Evolutionary conservation across 768 basidiomycete species (phyloP).

Genomic region (Cystoderma amianthinum): DNA sequence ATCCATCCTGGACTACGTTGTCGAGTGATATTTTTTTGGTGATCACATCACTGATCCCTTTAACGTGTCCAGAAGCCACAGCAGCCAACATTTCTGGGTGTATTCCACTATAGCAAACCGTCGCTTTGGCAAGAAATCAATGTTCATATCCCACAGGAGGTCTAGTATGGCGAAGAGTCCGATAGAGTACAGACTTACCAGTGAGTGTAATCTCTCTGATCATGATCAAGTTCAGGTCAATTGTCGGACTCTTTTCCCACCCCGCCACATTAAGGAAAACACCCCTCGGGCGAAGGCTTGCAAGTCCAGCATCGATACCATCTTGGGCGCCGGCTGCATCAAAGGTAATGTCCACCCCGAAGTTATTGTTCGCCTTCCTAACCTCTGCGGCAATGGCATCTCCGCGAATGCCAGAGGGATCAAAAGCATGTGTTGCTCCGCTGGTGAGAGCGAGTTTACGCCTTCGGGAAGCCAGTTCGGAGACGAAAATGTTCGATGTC

Average conservation of each 20-base stretch:
- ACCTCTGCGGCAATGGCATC: slow-evolving; percentile 19
- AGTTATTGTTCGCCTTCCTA: slow-evolving; percentile 16
- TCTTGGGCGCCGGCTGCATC: slow-evolving; percentile 38
- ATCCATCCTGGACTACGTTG: slow-evolving; percentile 34
- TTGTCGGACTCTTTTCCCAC: slow-evolving; percentile 27
- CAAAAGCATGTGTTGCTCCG: slow-evolving; percentile 28
- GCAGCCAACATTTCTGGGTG: slow-evolving; percentile 31
- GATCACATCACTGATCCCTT: slow-evolving; percentile 30
- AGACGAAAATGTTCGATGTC: slow-evolving; percentile 22
- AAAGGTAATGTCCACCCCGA: slow-evolving; percentile 37
- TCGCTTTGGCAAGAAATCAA: no score
- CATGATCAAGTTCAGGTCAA: slow-evolving; percentile 29
- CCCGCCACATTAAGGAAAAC: slow-evolving; percentile 31
- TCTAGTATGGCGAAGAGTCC: not conserved
- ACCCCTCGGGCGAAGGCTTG: slow-evolving; percentile 28
- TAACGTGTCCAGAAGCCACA: slow-evolving; percentile 28
- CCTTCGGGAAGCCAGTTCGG: slow-evolving; percentile 31
- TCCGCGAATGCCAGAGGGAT: slow-evolving; percentile 18
- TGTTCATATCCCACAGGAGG: slow-evolving; percentile 13
- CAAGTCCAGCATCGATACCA: slow-evolving; percentile 26
- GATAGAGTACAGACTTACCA: slow-evolving; percentile 14
- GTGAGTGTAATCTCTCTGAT: slow-evolving; percentile 29
- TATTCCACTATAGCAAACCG: slow-evolving; percentile 33
- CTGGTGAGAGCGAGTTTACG: slow-evolving; percentile 26
- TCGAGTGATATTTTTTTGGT: slow-evolving; percentile 32